Percentiles rank a stretch among this genome's conserved stretches.
Conservation (phyloP, 2,329 filamentous ascomycete genomes). For the Periconia sp. region DNA sequence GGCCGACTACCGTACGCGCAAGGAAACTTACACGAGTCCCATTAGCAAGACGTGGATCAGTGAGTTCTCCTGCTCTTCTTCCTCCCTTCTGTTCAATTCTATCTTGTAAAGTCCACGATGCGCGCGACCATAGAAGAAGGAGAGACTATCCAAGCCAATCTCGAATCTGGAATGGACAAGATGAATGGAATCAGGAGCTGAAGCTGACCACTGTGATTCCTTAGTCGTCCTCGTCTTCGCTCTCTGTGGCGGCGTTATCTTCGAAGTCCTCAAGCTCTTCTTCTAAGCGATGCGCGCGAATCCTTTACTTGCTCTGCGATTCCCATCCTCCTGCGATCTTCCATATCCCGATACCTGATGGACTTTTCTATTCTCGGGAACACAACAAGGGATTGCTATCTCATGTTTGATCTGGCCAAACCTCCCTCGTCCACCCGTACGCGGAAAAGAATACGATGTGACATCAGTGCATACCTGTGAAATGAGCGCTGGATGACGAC, state of each 20-base stretch:
- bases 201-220: neutral
- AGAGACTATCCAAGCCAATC: neutral
- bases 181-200: neutral
- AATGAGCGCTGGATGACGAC: too few species aligned
- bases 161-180: too few species aligned
- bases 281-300: slow-evolving; percentile 27
- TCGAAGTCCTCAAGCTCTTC: slow-evolving; percentile 57
- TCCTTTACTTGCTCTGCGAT: neutral
- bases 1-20: slow-evolving; percentile 52
- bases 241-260: slow-evolving; percentile 61
- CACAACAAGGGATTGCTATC: neutral
- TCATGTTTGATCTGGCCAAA: too few species aligned
- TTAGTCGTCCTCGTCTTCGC: slow-evolving; percentile 64
- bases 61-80: slow-evolving; percentile 44
- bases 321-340: neutral
- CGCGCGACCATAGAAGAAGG: neutral
- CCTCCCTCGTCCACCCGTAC: too few species aligned
- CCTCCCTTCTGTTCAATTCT: neutral
- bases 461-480: too few species aligned
- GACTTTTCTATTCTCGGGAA: neutral
- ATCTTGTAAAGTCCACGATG: neutral
- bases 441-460: too few species aligned
- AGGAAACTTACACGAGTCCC: slow-evolving; percentile 55
- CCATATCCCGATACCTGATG: neutral
- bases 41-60: slow-evolving; percentile 61